Base-by-base conservation (phyloP, 1,139 yeast genomes). In the Debaryomyces nepalensis region DNA sequence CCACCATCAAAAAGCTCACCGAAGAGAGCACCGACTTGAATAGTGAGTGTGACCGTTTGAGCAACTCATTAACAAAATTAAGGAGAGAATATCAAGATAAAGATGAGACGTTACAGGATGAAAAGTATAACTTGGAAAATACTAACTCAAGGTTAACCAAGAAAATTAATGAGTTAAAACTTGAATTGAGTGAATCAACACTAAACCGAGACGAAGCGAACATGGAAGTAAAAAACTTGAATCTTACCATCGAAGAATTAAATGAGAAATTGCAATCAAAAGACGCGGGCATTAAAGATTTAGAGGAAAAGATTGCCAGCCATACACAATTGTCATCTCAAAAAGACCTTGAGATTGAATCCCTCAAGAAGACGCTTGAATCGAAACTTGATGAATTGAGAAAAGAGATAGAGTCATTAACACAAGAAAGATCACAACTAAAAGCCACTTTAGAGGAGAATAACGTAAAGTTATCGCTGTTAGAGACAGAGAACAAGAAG, bases 31-130 rank as follows among this genome's bases (percentile, higher is more conserved):
- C 66, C 2, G 77, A 74, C 34, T 63, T 87, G 45, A 86, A 84
- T 50, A 68, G 68, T 29, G 96, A 88, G 57, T 81, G 88, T 55
- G 91, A 85, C 47, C 66, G 78, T 37, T 61, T 87, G 34, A 76
- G 83, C 15, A 67, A 61, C 33, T 79, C 82, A 23, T 64, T 82
- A 39, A 66, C 77, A 2, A 53, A 57, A 6, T 50, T 78, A 19
- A 70, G 85, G 40, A 63, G 72, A 19, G 81, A 78, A 46, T 60
- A 56, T 33, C 81, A 78, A 42, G 48, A 60, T 4, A 69, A 70
- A 27, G 71, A 75, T 39, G 71, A 66, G 6, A 53, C 58, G 15
- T 64, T 75, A 55, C 70, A 63, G 43, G 74, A 70, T 44, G 85
- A 81, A 39, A 71, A 73, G 47, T 80, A 73, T 52, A 58, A 60